A percentile compares a stretch with the other conserved stretches of the same genome.
These are phyloP conservation scores for Monilinia vaccinii-corymbosi DNA, from an alignment of 2,329 filamentous ascomycete genomes.

Conservation along the genomic window DNA sequence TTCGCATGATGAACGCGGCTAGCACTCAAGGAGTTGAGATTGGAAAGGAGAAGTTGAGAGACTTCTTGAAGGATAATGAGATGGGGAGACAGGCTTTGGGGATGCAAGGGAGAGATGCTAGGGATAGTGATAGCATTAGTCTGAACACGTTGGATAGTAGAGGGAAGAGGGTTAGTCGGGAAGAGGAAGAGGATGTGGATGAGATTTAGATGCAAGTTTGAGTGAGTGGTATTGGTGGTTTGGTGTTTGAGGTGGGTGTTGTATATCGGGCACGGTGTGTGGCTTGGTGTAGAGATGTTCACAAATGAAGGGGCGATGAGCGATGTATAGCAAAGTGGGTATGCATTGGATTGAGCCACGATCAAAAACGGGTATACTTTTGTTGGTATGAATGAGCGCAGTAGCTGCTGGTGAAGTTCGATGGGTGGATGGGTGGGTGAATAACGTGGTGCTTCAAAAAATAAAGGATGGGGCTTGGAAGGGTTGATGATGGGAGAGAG, in stretches of 20 bases:
- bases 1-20: constrained; percentile 90
- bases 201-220: constrained; percentile 18
- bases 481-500: too few relatives aligned
- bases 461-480: neutral
- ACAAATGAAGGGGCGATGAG: neutral
- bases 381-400: too few relatives aligned
- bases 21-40: constrained; percentile 80
- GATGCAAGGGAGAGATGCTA: constrained; percentile 44
- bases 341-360: neutral
- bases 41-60: constrained; percentile 80
- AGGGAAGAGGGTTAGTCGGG: constrained; percentile 41
- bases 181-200: constrained; percentile 48
- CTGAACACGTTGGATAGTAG: constrained; percentile 52
- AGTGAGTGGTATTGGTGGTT: neutral
- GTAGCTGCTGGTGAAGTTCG: too few relatives aligned
- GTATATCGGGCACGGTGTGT: neutral
- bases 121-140: constrained; percentile 42
- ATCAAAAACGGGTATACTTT: too few relatives aligned
- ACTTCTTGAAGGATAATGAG: constrained; percentile 84
- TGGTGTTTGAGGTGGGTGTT: neutral
- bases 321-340: neutral
- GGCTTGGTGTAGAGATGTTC: neutral
- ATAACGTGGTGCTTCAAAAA: neutral
- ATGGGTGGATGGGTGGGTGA: neutral
- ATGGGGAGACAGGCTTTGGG: constrained; percentile 74